phyloP scores from a whole-genome alignment of 2,329 filamentous ascomycete species.

The Neofusicoccum ribis region DNA sequence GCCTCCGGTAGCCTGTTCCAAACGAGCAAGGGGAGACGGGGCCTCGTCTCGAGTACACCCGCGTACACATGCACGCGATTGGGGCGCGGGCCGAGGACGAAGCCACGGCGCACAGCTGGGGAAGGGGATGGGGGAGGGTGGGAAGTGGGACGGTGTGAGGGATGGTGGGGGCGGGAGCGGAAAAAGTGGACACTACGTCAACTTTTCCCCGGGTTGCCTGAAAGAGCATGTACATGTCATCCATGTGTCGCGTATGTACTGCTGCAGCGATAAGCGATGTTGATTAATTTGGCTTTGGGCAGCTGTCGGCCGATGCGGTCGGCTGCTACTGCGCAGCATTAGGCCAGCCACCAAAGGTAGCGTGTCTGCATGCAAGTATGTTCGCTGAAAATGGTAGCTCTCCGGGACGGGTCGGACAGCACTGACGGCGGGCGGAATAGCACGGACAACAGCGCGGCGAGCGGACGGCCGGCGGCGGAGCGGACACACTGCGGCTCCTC shows the following conservation, averaged over 20 bases:
- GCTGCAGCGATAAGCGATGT: background rate
- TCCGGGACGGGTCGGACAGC: background rate
- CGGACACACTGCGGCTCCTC: background rate
- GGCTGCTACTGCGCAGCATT: background rate
- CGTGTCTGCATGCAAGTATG: background rate
- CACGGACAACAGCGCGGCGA: background rate
- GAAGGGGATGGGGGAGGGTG: background rate
- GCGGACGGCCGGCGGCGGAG: background rate
- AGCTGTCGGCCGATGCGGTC: background rate
- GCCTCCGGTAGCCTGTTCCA: background rate
- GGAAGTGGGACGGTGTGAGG: background rate
- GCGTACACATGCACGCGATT: background rate
- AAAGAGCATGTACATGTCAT: background rate
- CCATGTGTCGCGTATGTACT: background rate
- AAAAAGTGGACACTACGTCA: background rate
- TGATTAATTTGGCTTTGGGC: background rate
- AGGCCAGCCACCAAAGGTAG: background rate
- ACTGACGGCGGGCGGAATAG: background rate
- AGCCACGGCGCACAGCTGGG: background rate
- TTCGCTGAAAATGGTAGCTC: background rate
- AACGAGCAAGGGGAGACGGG: background rate
- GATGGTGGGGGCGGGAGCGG: background rate
- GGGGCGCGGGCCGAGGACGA: background rate
- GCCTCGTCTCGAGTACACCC: background rate
- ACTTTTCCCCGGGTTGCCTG: background rate